Conservation (phyloP, 768 basidiomycete species). For the Gymnopilus junonius region DNA sequence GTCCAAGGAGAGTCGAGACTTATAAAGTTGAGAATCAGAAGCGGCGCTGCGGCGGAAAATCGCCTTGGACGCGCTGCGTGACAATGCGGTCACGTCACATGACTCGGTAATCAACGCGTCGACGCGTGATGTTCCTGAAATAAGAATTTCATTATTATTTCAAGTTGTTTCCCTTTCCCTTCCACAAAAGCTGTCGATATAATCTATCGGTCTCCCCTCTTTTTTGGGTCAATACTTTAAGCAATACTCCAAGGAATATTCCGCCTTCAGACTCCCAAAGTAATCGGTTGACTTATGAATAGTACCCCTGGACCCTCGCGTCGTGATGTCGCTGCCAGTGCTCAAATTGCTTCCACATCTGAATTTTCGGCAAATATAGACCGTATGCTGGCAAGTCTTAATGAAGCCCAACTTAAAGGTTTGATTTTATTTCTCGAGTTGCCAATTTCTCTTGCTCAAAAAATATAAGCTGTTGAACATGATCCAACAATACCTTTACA, state of each 20-base stretch:
- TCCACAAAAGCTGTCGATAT: neutral
- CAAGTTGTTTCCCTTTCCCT: neutral
- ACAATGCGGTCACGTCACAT: constrained; percentile 8
- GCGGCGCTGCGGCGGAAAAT: neutral
- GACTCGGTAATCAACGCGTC: constrained; percentile 9
- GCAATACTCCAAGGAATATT: neutral
- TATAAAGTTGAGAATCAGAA: neutral
- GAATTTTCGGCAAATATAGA: neutral
- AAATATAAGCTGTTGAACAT: constrained; percentile 63
- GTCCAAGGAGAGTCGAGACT: too few relatives aligned
- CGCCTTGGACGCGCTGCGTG: neutral
- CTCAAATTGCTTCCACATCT: neutral
- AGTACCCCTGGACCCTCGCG: neutral
- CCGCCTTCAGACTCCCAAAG: too few relatives aligned
- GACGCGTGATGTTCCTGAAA: constrained; percentile 1
- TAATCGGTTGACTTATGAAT: neutral
- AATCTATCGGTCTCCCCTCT: neutral
- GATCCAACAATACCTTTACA: constrained; percentile 68
- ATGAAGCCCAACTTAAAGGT: constrained; percentile 20
- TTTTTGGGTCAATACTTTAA: neutral
- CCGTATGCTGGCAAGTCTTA: constrained; percentile 2
- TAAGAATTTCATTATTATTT: too few relatives aligned
- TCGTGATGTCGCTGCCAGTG: neutral
- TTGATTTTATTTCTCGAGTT: neutral
- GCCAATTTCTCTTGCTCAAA: neutral